Percentiles rank a stretch among this genome's conserved stretches.
Conservation (phyloP, 208 protist species). For the Balamuthia mandrillaris region DNA sequence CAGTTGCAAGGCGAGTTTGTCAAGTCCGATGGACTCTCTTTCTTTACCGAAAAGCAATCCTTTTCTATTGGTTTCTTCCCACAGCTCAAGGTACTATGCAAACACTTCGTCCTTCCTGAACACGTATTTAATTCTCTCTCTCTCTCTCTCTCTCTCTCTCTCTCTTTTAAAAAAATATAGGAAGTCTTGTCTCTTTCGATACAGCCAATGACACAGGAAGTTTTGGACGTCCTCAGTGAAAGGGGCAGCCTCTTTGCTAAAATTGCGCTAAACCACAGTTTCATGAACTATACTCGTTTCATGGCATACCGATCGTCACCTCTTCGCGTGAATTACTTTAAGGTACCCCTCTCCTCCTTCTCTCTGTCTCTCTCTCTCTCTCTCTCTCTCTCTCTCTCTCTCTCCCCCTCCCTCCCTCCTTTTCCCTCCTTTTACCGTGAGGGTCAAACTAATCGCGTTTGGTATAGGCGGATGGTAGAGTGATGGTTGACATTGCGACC, state of each 20-base stretch:
- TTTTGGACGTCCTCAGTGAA: slow-evolving; percentile 13
- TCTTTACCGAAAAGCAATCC: background rate
- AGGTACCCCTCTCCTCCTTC: background rate
- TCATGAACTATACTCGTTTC: slow-evolving; percentile 28
- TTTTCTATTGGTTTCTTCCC: background rate
- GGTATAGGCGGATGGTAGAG: slow-evolving; percentile 16
- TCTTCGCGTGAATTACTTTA: background rate
- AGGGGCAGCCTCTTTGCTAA: background rate
- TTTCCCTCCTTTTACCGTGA: background rate
- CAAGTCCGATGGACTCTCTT: slow-evolving; percentile 26
- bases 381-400: background rate
- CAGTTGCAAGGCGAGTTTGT: slow-evolving; percentile 10
- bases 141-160: too few species aligned
- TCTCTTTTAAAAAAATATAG: too few species aligned
- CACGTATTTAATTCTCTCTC: background rate
- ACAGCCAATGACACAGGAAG: slow-evolving; percentile 32
- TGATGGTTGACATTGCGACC: slow-evolving; percentile 37
- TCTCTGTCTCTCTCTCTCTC: background rate
- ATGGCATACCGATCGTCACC: background rate
- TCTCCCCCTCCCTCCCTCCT: background rate
- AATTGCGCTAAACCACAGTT: slow-evolving; percentile 3
- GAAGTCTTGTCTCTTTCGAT: background rate
- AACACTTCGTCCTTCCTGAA: too few species aligned
- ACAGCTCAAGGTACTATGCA: too few species aligned
- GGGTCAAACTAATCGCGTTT: background rate